These are phyloP conservation scores for Pelargonium australe DNA, from an alignment of 441 rosid species.

Conservation along the genomic window DNA sequence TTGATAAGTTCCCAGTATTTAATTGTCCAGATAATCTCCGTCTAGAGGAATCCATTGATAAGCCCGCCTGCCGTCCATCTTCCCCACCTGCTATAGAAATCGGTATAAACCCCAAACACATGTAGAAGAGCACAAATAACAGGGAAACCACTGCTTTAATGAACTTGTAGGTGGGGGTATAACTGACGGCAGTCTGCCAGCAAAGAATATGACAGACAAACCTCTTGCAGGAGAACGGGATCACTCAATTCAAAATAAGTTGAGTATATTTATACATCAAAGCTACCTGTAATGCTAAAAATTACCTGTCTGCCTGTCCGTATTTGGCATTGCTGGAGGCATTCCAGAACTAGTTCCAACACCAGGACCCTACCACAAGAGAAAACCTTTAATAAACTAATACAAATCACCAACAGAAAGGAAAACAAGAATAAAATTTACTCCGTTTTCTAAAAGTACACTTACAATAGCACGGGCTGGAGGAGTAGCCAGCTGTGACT, in stretches of 20 bases:
- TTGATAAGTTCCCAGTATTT: conserved; percentile 51
- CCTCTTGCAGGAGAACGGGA: not conserved
- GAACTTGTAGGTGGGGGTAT: no score
- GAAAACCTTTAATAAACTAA: not conserved
- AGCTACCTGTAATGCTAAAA: not conserved
- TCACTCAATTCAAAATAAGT: not conserved
- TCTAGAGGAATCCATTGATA: conserved; percentile 50
- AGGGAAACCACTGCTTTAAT: not conserved
- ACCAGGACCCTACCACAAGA: conserved; percentile 48
- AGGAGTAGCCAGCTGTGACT: conserved; percentile 75
- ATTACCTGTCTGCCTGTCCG: conserved; percentile 70
- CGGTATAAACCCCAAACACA: not conserved
- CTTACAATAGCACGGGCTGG: conserved; percentile 60
- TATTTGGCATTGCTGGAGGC: conserved; percentile 61
- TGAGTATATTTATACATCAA: not conserved
- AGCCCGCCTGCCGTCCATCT: conserved; percentile 66
- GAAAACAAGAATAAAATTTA: not conserved
- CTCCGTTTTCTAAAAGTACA: not conserved
- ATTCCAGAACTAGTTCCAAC: conserved; percentile 82
- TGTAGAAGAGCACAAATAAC: not conserved
- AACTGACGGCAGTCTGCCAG: not conserved
- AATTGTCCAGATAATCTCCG: conserved; percentile 67
- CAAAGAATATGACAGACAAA: not conserved
- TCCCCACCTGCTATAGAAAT: conserved; percentile 44
- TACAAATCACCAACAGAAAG: not conserved